Evolutionary conservation across 2,329 filamentous ascomycete genomes (phyloP).

Genomic region (Sporothrix euskadiensis): DNA sequence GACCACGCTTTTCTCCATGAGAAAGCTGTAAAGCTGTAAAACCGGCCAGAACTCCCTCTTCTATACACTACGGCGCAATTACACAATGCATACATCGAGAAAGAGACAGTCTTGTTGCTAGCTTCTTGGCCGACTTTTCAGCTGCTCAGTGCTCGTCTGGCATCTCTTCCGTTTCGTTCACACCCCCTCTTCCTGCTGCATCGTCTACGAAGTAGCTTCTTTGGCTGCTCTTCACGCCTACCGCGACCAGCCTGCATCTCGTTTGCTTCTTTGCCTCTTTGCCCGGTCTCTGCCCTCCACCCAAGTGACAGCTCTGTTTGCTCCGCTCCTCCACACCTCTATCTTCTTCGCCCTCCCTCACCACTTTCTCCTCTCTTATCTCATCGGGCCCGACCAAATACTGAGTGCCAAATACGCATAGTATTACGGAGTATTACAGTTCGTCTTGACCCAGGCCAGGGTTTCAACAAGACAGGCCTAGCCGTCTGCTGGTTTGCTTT

Average conservation of each 20-base stretch:
- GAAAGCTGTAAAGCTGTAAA: background rate
- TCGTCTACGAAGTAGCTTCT: background rate
- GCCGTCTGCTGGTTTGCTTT: background rate
- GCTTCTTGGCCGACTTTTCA: conserved; percentile 7
- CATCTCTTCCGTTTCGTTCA: background rate
- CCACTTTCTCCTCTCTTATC: background rate
- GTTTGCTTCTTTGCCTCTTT: background rate
- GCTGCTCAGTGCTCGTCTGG: background rate
- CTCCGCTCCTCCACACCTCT: background rate
- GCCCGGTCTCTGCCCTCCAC: background rate
- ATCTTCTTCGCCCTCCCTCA: background rate
- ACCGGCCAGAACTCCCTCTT: background rate
- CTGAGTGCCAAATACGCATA: background rate
- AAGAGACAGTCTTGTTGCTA: background rate
- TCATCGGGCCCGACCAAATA: background rate
- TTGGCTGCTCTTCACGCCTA: background rate
- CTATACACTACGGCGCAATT: background rate
- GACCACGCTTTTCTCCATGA: background rate
- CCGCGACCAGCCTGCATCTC: background rate
- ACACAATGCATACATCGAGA: background rate
- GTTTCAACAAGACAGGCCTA: background rate
- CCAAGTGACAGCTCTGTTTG: background rate
- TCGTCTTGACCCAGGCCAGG: background rate
- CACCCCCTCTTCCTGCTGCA: background rate
- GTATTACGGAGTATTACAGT: too few relatives aligned